These are phyloP conservation scores for Lagerstroemia speciosa DNA, from an alignment of 345 rosid species.

Conservation along the genomic window DNA sequence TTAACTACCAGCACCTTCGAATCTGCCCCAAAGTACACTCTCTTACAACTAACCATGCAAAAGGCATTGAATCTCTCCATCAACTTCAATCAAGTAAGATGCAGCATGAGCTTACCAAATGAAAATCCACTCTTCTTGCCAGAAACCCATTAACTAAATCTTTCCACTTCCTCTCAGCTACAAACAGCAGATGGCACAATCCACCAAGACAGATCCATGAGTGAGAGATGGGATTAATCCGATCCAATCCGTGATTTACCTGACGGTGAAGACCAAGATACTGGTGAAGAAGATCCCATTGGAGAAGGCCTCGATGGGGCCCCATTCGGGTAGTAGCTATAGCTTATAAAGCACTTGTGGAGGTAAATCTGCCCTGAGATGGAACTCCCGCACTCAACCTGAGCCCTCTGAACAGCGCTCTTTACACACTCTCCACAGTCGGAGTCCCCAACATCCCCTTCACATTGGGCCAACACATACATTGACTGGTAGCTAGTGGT, in stretches of 20 bases:
- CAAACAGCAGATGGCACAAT: no score
- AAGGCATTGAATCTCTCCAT: background rate
- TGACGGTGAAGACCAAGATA: constrained; percentile 21
- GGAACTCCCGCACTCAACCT: constrained; percentile 88
- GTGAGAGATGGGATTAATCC: background rate
- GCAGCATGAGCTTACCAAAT: background rate
- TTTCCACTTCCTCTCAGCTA: background rate
- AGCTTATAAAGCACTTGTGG: constrained; percentile 83
- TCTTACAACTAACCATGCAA: background rate
- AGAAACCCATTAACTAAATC: background rate
- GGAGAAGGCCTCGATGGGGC: constrained; percentile 50
- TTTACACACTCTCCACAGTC: constrained; percentile 82
- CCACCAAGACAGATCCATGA: background rate
- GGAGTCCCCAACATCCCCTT: constrained; percentile 89
- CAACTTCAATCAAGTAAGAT: background rate
- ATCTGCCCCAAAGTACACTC: background rate
- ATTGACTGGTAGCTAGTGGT: constrained; percentile 57
- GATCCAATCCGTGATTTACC: background rate
- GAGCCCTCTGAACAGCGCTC: constrained; percentile 70
- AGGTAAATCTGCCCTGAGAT: constrained; percentile 78
- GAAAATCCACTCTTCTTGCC: background rate
- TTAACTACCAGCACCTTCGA: no score
- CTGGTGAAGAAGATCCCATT: constrained; percentile 30
- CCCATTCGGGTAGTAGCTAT: constrained; percentile 74
- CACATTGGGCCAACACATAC: constrained; percentile 80